These are phyloP conservation scores for Coemansia sp. DNA, from an alignment of 192 early-diverging fungal species.

Conservation along the genomic window DNA sequence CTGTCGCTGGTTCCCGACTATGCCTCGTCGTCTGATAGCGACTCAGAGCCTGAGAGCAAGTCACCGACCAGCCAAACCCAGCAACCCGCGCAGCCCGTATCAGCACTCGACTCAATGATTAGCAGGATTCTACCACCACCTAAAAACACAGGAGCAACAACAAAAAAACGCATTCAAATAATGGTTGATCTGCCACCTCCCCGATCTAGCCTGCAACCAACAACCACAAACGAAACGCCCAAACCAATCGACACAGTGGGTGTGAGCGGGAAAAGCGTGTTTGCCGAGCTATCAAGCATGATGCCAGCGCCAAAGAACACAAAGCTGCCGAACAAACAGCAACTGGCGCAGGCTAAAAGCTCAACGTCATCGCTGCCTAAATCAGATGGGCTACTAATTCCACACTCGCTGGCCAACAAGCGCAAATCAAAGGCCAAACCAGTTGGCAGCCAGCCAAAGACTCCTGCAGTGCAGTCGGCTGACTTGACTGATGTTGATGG, in stretches of 20 bases:
- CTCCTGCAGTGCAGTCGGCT: background rate
- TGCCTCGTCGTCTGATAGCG: constrained; percentile 33
- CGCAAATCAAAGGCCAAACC: constrained; percentile 15
- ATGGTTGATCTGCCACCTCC: constrained; percentile 30
- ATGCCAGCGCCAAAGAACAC: constrained; percentile 50
- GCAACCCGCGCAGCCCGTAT: background rate
- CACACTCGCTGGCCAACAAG: constrained; percentile 41
- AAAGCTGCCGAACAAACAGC: background rate
- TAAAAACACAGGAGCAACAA: constrained; percentile 5
- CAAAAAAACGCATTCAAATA: constrained; percentile 23
- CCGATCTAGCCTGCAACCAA: background rate
- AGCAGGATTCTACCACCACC: constrained; percentile 41
- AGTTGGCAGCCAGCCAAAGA: background rate
- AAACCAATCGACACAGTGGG: background rate
- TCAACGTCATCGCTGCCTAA: background rate
- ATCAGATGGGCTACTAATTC: constrained; percentile 19
- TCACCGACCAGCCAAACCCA: background rate
- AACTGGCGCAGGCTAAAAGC: background rate
- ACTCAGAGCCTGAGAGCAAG: constrained; percentile 14
- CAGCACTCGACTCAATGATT: constrained; percentile 19
- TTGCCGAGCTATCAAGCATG: constrained; percentile 42
- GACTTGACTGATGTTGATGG: background rate
- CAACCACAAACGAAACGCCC: background rate
- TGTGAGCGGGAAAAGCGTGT: constrained; percentile 9
- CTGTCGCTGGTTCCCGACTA: constrained; percentile 45